Evolutionary conservation across 2,329 filamentous ascomycete species (phyloP).

Genomic region (Teratosphaeriaceae sp.): DNA sequence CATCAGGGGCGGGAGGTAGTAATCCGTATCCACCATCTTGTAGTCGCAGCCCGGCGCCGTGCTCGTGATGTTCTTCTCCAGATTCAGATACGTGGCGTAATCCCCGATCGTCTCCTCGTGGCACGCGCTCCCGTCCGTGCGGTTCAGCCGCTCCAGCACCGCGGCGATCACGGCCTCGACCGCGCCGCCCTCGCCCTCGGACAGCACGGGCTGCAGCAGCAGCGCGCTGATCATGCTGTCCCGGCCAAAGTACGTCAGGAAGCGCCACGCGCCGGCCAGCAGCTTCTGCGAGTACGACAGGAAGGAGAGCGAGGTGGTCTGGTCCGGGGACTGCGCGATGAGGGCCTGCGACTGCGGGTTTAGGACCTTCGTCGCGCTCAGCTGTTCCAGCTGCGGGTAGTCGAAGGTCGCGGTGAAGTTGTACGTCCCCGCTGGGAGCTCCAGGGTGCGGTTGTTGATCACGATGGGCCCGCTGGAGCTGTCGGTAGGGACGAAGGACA

Average conservation of each 20-base stretch:
- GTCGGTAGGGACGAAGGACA: slow-evolving; percentile 40
- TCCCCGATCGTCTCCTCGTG: slow-evolving; percentile 62
- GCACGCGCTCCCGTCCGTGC: slow-evolving; percentile 53
- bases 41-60: slow-evolving; percentile 45
- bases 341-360: slow-evolving; percentile 42
- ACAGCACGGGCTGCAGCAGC: slow-evolving; percentile 52
- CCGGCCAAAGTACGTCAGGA: slow-evolving; percentile 60
- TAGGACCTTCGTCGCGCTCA: slow-evolving; percentile 46
- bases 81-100: slow-evolving; percentile 56
- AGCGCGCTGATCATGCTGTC: slow-evolving; percentile 58
- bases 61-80: slow-evolving; percentile 46
- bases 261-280: slow-evolving; percentile 58
- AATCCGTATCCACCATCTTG: slow-evolving; percentile 53
- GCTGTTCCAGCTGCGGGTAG: slow-evolving; percentile 54
- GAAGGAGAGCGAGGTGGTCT: slow-evolving; percentile 52
- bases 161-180: slow-evolving; percentile 56
- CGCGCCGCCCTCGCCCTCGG: slow-evolving; percentile 47
- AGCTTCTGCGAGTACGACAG: slow-evolving; percentile 58
- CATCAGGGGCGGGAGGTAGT: slow-evolving; percentile 53
- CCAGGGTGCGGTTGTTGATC: slow-evolving; percentile 38
- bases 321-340: slow-evolving; percentile 39
- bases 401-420: slow-evolving; percentile 54
- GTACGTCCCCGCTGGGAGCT: slow-evolving; percentile 50
- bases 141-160: slow-evolving; percentile 55
- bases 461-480: slow-evolving; percentile 27